phyloP scores from a whole-genome alignment of 345 rosid genomes.

The Linum tenue region DNA sequence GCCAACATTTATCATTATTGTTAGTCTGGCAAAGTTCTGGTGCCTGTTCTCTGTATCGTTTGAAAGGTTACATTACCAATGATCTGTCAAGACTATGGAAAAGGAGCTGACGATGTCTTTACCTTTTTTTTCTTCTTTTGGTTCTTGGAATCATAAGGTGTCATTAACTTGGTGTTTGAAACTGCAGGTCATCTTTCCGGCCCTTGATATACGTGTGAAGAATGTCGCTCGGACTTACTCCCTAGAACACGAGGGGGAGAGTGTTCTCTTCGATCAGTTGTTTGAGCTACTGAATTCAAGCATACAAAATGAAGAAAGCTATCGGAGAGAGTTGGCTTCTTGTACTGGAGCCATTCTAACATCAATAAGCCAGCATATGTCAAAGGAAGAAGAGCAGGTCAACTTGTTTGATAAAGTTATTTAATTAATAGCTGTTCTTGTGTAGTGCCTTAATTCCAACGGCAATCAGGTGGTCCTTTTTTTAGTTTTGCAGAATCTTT shows the following conservation, averaged over 20 bases:
- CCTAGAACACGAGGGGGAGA: slow-evolving; percentile 81
- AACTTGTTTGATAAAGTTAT: slow-evolving; percentile 1
- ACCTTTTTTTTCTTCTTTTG: not conserved
- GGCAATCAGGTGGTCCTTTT: not conserved
- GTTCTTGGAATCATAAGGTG: not conserved
- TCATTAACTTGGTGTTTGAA: slow-evolving; percentile 3
- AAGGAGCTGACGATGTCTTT: not conserved
- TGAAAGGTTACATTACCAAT: not conserved
- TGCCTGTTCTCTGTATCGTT: not conserved
- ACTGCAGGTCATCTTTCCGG: slow-evolving; percentile 72
- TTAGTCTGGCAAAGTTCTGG: not conserved
- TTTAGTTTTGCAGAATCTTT: not conserved
- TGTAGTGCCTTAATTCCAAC: not conserved
- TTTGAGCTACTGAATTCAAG: slow-evolving; percentile 56
- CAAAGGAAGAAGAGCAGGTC: slow-evolving; percentile 93
- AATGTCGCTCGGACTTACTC: slow-evolving; percentile 82
- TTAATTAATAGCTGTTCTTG: not conserved
- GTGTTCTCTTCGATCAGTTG: slow-evolving; percentile 63
- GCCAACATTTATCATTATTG: not conserved
- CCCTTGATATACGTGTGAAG: slow-evolving; percentile 82
- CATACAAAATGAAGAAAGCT: slow-evolving; percentile 44
- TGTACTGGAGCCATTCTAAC: slow-evolving; percentile 78
- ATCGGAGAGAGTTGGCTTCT: slow-evolving; percentile 64
- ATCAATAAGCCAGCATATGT: slow-evolving; percentile 81
- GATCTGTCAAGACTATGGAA: not conserved